Evolutionary conservation across 768 basidiomycete genomes (phyloP).

Genomic region (Auriscalpium microsporum): DNA sequence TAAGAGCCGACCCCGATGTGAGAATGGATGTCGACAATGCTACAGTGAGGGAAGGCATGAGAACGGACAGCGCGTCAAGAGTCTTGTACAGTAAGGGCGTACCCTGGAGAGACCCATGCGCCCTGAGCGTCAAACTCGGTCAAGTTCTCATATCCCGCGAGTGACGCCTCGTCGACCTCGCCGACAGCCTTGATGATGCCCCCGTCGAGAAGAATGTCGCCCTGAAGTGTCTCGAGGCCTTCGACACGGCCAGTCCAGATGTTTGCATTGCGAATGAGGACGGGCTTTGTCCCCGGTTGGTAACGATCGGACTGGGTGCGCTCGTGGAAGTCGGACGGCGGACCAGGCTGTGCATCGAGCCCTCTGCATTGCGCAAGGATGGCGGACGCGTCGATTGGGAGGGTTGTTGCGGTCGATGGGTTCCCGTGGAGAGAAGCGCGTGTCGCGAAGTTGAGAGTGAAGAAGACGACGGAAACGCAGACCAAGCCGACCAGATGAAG

Average conservation of each 20-base stretch:
- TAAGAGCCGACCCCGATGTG: slow-evolving; percentile 38
- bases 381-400: slow-evolving; percentile 9
- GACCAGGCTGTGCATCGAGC: slow-evolving; percentile 30
- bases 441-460: background rate
- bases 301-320: slow-evolving; percentile 44
- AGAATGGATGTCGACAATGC: slow-evolving; percentile 49
- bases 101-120: slow-evolving; percentile 58
- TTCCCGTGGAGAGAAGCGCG: background rate
- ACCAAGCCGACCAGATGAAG: no score
- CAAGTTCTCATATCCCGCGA: slow-evolving; percentile 13
- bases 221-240: slow-evolving; percentile 49
- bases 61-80: no score
- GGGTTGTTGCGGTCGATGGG: background rate
- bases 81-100: background rate
- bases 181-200: slow-evolving; percentile 58
- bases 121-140: slow-evolving; percentile 47
- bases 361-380: slow-evolving; percentile 27
- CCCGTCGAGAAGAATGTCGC: slow-evolving; percentile 52
- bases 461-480: background rate
- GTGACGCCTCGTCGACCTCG: slow-evolving; percentile 2
- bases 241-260: slow-evolving; percentile 67
- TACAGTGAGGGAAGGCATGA: slow-evolving; percentile 4
- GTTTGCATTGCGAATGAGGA: slow-evolving; percentile 57
- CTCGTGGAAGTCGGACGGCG: slow-evolving; percentile 25
- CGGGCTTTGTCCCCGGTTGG: slow-evolving; percentile 42